phyloP scores from a whole-genome alignment of 768 basidiomycete species.

The Symmetrospora coprosmae region DNA sequence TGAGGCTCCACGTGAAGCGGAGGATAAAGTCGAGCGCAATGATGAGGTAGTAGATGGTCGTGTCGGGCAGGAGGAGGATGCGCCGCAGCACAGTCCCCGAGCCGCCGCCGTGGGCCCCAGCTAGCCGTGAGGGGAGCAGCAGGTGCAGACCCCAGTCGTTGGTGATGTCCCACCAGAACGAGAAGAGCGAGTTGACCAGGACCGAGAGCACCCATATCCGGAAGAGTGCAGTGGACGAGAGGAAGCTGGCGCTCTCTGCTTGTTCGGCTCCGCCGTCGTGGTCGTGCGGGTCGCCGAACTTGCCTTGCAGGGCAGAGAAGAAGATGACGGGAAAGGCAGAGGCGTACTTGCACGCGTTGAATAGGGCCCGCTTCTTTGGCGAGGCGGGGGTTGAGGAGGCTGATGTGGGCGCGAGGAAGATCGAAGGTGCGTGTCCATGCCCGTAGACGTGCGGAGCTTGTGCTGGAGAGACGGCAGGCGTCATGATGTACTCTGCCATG shows the following conservation, averaged over 20 bases:
- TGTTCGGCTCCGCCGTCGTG: conserved; percentile 47
- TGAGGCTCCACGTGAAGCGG: conserved; percentile 85
- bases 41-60: conserved; percentile 62
- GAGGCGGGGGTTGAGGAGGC: conserved; percentile 4
- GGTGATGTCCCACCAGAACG: conserved; percentile 98
- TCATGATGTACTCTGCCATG: conserved; percentile 56
- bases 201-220: conserved; percentile 54
- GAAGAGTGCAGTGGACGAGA: conserved; percentile 29
- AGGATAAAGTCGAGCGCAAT: conserved; percentile 71
- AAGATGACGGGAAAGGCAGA: conserved; percentile 92
- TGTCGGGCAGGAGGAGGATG: conserved; percentile 61
- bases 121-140: conserved; percentile 40
- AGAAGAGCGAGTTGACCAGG: conserved; percentile 75
- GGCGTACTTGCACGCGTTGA: conserved; percentile 90
- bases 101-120: background rate
- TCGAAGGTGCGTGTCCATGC: conserved; percentile 13
- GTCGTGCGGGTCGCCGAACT: conserved; percentile 41
- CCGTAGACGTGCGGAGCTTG: background rate
- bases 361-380: conserved; percentile 47
- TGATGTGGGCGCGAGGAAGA: conserved; percentile 10
- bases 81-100: conserved; percentile 53
- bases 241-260: conserved; percentile 39
- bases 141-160: conserved; percentile 92
- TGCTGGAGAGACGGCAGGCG: conserved; percentile 37
- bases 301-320: conserved; percentile 74